Conservation (phyloP, 2,329 filamentous ascomycete genomes). For the Pyrenochaeta sp. region DNA sequence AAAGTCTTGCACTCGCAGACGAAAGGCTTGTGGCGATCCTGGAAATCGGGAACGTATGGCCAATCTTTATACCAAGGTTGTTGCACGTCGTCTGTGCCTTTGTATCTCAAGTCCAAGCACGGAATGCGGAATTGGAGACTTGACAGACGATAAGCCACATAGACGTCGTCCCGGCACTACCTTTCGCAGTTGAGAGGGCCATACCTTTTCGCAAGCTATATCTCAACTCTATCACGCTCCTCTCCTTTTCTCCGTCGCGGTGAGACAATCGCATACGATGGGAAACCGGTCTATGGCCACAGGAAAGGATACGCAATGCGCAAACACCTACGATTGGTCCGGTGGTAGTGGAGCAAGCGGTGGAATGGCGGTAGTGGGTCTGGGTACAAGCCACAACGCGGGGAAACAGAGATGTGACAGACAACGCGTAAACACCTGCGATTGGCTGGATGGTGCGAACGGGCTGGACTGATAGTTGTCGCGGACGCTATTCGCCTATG, state of each 20-base stretch:
- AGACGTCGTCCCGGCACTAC: too few relatives aligned
- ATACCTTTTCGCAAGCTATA: too few relatives aligned
- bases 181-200: too few relatives aligned
- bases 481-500: background rate
- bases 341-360: background rate
- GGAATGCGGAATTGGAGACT: background rate
- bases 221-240: too few relatives aligned
- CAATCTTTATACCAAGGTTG: background rate
- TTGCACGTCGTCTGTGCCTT: background rate
- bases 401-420: background rate
- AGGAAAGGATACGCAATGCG: background rate
- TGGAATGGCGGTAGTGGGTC: too few relatives aligned
- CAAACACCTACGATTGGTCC: slow-evolving; percentile 1
- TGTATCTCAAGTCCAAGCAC: background rate
- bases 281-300: background rate
- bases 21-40: background rate
- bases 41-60: background rate
- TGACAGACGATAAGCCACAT: background rate
- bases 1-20: background rate
- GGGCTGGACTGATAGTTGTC: too few relatives aligned
- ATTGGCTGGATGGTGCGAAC: slow-evolving; percentile 3
- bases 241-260: background rate
- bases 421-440: background rate
- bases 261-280: slow-evolving; percentile 2
- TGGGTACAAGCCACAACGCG: too few relatives aligned